Conservation (phyloP, 2,329 filamentous ascomycete genomes). For the Stachybotrys chartarum region DNA sequence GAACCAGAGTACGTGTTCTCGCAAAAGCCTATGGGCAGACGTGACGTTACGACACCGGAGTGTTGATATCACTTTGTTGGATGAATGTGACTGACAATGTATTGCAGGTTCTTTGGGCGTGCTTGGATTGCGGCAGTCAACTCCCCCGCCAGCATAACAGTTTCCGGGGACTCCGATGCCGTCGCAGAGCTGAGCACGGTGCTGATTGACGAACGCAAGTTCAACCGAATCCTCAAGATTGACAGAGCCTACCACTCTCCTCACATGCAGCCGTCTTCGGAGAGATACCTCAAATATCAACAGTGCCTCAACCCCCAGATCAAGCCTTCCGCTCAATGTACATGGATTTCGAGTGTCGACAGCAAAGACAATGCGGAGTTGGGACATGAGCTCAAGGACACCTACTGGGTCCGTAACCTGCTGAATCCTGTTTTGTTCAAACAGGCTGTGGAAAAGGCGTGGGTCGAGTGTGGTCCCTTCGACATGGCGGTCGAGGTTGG, state of each 20-base stretch:
- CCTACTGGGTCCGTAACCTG: not conserved
- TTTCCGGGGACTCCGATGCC: slow-evolving; percentile 21
- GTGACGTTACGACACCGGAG: no score
- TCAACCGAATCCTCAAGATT: slow-evolving; percentile 28
- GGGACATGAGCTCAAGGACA: not conserved
- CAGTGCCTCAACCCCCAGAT: not conserved
- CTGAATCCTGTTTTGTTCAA: not conserved
- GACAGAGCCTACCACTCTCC: slow-evolving; percentile 7
- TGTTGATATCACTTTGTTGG: no score
- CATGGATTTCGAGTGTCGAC: not conserved
- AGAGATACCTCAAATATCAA: not conserved
- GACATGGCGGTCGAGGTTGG: not conserved
- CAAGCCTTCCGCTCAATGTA: not conserved
- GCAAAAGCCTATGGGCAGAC: not conserved
- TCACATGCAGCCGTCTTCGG: not conserved
- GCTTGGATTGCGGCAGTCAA: slow-evolving; percentile 17
- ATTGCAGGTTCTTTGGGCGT: slow-evolving; percentile 6
- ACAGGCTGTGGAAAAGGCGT: not conserved
- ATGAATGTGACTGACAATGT: not conserved
- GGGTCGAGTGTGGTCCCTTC: not conserved
- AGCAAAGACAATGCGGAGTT: not conserved
- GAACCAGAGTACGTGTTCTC: not conserved
- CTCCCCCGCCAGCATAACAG: slow-evolving; percentile 12
- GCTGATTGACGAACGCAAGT: slow-evolving; percentile 15
- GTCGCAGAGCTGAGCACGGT: slow-evolving; percentile 13